These are phyloP conservation scores for Phytophthora syringae DNA, from an alignment of 352 stramenopile genomes.

Conservation along the genomic window DNA sequence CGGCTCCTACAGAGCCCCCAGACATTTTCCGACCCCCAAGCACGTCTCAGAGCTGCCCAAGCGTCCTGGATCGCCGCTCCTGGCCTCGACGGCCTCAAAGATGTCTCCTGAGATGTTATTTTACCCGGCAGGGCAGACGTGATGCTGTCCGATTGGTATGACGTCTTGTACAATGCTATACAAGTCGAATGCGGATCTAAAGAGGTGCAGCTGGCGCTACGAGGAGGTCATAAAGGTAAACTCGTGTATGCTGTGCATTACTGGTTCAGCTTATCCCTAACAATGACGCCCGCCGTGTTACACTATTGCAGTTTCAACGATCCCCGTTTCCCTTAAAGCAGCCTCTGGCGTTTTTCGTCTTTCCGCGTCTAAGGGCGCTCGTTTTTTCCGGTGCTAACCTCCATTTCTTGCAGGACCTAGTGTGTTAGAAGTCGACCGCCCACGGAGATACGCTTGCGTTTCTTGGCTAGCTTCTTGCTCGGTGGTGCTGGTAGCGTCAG, in stretches of 20 bases:
- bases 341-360: background rate
- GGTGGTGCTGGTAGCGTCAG: background rate
- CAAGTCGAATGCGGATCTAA: no score
- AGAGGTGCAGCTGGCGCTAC: background rate
- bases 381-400: background rate
- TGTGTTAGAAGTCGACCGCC: conserved; percentile 5
- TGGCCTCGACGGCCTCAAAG: background rate
- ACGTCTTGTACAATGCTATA: background rate
- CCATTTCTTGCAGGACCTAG: background rate
- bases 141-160: background rate
- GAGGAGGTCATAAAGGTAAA: no score
- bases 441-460: background rate
- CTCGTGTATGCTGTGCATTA: no score
- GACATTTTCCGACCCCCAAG: background rate
- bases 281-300: no score
- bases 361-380: background rate
- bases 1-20: background rate
- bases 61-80: background rate
- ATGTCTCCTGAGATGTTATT: background rate
- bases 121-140: conserved; percentile 1
- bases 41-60: background rate
- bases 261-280: no score
- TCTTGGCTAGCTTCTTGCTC: background rate
- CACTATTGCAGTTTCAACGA: conserved; percentile 7
- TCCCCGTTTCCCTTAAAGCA: background rate